Percentiles rank a stretch among this genome's conserved stretches.
Conservation (phyloP, 805 yeast species). For the Ogataea ramenticola region DNA sequence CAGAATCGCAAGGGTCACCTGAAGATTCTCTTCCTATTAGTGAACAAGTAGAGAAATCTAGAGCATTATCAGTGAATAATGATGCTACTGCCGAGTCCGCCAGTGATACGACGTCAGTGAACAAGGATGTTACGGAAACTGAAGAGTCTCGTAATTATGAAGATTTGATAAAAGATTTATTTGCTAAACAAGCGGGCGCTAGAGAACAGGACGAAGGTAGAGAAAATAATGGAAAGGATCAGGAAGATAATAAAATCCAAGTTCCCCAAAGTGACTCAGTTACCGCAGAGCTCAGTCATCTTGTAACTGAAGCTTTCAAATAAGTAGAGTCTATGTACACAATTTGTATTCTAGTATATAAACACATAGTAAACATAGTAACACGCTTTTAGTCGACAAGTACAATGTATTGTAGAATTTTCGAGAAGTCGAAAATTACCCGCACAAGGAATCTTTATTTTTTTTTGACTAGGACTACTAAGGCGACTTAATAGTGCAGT, state of each 20-base stretch:
- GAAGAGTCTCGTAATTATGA: conserved; percentile 11
- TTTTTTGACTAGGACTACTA: background rate
- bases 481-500: background rate
- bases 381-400: background rate
- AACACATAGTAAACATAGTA: too few relatives aligned
- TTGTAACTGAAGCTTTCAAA: conserved; percentile 28
- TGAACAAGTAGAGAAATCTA: too few relatives aligned
- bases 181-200: conserved; percentile 6
- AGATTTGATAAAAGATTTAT: conserved; percentile 17
- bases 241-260: background rate
- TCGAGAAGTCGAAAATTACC: background rate
- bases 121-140: background rate
- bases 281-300: conserved; percentile 20
- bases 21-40: too few relatives aligned
- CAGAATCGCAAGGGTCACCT: too few relatives aligned
- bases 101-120: background rate
- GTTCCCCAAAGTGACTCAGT: background rate
- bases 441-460: background rate
- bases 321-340: too few relatives aligned
- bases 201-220: background rate
- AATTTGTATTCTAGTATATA: too few relatives aligned
- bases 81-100: background rate
- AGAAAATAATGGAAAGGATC: background rate
- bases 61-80: too few relatives aligned
- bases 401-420: background rate